These are phyloP conservation scores for Globisporangium viniferum DNA, from an alignment of 352 stramenopile species.

Conservation along the genomic window DNA sequence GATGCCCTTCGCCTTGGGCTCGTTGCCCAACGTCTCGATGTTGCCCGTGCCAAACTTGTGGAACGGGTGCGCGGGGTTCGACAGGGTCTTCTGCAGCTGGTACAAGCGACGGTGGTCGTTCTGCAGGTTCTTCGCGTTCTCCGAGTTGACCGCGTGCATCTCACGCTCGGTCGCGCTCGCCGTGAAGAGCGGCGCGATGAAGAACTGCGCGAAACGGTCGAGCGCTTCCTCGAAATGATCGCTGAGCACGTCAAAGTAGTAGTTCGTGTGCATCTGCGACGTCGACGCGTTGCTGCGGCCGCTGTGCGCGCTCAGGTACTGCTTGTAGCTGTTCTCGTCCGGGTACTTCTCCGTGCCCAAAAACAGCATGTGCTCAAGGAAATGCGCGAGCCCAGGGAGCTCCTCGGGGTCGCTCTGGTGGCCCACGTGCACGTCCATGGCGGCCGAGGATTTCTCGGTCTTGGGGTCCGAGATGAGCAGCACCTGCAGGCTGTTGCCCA, in stretches of 20 bases:
- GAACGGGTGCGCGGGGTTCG: conserved; percentile 76
- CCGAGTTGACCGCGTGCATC: conserved; percentile 95
- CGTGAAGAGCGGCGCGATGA: conserved; percentile 94
- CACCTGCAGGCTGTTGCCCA: conserved; percentile 61
- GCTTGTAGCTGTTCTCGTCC: conserved; percentile 93
- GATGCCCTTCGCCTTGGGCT: conserved; percentile 33
- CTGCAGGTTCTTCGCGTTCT: conserved; percentile 96
- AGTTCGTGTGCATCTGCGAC: conserved; percentile 95
- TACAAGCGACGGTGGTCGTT: conserved; percentile 88
- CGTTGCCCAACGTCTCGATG: conserved; percentile 64
- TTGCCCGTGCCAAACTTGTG: conserved; percentile 92
- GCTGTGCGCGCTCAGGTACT: conserved; percentile 92
- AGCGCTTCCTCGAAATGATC: conserved; percentile 80
- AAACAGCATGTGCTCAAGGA: conserved; percentile 98
- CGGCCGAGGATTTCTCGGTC: conserved; percentile 90
- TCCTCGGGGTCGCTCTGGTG: conserved; percentile 87
- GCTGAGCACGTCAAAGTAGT: conserved; percentile 95
- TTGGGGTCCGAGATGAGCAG: conserved; percentile 90
- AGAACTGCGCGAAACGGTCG: conserved; percentile 98
- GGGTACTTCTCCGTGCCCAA: conserved; percentile 96
- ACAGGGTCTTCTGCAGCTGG: conserved; percentile 79
- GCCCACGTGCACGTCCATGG: conserved; percentile 95
- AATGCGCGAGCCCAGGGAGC: conserved; percentile 88
- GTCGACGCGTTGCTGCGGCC: conserved; percentile 96
- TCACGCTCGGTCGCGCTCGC: conserved; percentile 90